These are phyloP conservation scores for Lipomyces spencermartinsiae DNA, from an alignment of 805 yeast species.

Conservation along the genomic window DNA sequence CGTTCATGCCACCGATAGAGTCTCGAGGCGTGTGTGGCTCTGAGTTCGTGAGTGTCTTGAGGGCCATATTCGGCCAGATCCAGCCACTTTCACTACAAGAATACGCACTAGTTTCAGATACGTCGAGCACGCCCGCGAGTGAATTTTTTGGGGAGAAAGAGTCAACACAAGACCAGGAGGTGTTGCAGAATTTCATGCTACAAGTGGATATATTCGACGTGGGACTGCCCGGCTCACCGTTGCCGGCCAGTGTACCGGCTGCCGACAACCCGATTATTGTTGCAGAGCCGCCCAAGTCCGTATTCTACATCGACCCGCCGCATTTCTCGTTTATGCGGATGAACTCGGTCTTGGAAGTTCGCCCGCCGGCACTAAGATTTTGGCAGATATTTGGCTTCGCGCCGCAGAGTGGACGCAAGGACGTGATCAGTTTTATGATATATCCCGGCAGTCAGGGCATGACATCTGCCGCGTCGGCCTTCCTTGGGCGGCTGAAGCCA, in stretches of 20 bases:
- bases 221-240: not conserved
- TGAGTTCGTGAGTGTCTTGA: conserved; percentile 33
- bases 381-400: conserved; percentile 50
- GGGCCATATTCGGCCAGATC: conserved; percentile 25
- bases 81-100: conserved; percentile 26
- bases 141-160: conserved; percentile 1
- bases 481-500: conserved; percentile 42
- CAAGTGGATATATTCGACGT: conserved; percentile 19
- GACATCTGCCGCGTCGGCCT: conserved; percentile 36
- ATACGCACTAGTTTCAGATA: conserved; percentile 25
- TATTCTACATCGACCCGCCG: conserved; percentile 42
- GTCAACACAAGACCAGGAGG: conserved; percentile 4
- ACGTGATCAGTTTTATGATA: conserved; percentile 43
- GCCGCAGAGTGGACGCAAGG: conserved; percentile 45
- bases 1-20: conserved; percentile 33
- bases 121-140: not conserved
- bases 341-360: conserved; percentile 44
- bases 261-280: conserved; percentile 12
- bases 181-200: conserved; percentile 17
- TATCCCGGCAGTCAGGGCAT: conserved; percentile 42
- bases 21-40: conserved; percentile 18
- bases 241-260: not conserved
- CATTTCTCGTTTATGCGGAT: conserved; percentile 42
- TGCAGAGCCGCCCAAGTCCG: conserved; percentile 2
- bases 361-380: conserved; percentile 49